phyloP scores from a whole-genome alignment of 2,329 filamentous ascomycete genomes.

The Trichoderma semiorbis region DNA sequence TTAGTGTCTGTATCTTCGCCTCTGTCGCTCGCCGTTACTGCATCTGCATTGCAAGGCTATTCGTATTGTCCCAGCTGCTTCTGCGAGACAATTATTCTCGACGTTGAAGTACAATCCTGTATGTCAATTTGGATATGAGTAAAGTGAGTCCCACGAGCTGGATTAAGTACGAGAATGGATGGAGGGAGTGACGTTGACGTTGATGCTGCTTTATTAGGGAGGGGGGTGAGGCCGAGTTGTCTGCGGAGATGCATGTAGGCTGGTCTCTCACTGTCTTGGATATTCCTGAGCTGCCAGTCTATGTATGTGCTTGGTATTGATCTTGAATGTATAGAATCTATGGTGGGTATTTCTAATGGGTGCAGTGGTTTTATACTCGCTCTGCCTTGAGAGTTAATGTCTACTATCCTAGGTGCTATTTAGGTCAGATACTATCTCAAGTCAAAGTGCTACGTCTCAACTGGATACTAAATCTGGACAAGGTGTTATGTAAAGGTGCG shows the following conservation, averaged over 20 bases:
- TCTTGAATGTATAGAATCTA: too few species aligned
- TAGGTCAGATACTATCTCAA: too few species aligned
- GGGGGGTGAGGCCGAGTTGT: background rate
- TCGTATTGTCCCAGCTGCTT: background rate
- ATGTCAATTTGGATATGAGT: background rate
- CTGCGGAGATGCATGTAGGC: background rate
- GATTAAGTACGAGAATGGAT: background rate
- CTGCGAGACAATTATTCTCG: accelerated
- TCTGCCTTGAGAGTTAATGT: background rate
- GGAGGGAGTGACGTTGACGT: background rate
- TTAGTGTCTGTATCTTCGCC: background rate
- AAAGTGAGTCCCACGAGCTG: background rate
- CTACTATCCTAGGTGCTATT: background rate
- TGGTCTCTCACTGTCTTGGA: background rate
- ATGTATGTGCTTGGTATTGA: background rate
- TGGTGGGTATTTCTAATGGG: background rate
- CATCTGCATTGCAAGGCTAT: accelerated
- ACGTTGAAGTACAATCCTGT: background rate
- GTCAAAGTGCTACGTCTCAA: too few species aligned
- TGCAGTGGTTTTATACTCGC: too few species aligned
- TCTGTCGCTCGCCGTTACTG: accelerated
- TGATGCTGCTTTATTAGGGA: background rate
- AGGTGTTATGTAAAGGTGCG: background rate
- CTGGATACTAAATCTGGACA: too few species aligned
- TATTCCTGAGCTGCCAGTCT: background rate